Base-by-base conservation (phyloP, 345 rosid species). In the Ceriops decandra region DNA sequence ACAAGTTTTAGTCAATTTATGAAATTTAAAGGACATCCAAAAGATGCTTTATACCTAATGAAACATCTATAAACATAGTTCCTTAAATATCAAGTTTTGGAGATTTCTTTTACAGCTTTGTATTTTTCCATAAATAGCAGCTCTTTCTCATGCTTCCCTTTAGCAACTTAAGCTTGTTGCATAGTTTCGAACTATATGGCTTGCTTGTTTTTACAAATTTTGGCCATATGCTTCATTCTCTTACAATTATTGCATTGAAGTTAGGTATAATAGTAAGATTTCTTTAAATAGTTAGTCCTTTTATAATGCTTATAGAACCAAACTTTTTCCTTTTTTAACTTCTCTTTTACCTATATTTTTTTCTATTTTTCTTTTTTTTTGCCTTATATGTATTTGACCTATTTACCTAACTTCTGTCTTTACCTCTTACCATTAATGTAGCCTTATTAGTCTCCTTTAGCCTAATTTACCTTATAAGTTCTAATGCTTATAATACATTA, bases 81-180 rank as follows among this genome's bases (percentile, higher is more conserved):
- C 4, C 9, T 6, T 35, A 22, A 22, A 22, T 22, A 22, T 22
- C 24, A 62, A 2, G 10, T 8, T 35, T n/a, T 4, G 0, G 16
- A 30, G 3, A 4, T 6, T 2, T n/a, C 7, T 0, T 32, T 20
- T 4, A 2, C 8, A 0, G 0, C 7, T 6, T 5, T 1, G 11
- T 26, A 7, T 20, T 0, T 10, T 2, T 2, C 65, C 5, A 36
- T 10, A n/a, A 21, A 35, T 2, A 62, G 1, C n/a, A 0, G 0
- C 7, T 62, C 65, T 2, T 61, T 16, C 6, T 62, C 9, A 0
- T 60, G 13, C 8, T 60, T 7, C 6, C 30, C 17, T 32, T 32
- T 16, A 19, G 22, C 27, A 3, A 60, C 30, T 31, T 60, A 26
- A 24, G 26, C 63, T 32, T 32, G 26, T 6, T 60, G 63, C 10